Evolutionary conservation across 139 green algal genomes (phyloP).

Genomic region (Chlamydomonas sphaeroides): DNA sequence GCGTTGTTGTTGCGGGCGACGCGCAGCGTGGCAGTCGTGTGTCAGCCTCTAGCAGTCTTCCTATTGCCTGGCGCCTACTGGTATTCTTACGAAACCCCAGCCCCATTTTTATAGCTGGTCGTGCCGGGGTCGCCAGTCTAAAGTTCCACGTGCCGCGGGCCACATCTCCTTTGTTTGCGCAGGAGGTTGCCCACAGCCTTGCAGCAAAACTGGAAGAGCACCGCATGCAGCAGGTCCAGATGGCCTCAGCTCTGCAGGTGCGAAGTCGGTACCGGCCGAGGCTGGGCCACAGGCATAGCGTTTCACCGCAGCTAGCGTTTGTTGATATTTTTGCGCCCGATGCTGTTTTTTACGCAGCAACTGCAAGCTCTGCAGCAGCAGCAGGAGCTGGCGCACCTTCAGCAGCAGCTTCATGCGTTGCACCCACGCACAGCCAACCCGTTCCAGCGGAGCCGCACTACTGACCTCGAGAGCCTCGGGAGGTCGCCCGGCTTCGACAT

Average conservation of each 20-base stretch:
- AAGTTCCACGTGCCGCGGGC: neutral
- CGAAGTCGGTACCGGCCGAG: no score
- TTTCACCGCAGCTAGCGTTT: neutral
- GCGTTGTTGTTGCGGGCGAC: neutral
- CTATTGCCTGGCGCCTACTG: no score
- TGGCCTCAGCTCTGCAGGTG: slow-evolving; percentile 23
- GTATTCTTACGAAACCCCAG: neutral
- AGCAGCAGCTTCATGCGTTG: slow-evolving; percentile 5
- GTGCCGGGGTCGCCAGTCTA: neutral
- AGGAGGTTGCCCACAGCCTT: slow-evolving; percentile 32
- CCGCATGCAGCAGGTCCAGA: slow-evolving; percentile 21
- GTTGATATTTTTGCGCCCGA: neutral
- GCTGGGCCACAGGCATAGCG: neutral
- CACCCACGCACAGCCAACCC: slow-evolving; percentile 13
- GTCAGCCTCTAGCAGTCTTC: no score
- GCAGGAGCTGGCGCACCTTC: slow-evolving; percentile 9
- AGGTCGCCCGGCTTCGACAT: neutral
- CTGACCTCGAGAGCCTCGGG: slow-evolving; percentile 17
- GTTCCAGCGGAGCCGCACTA: slow-evolving; percentile 29
- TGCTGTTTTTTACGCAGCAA: neutral
- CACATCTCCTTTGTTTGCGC: neutral
- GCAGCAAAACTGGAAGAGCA: slow-evolving; percentile 31
- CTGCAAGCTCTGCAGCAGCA: slow-evolving; percentile 28
- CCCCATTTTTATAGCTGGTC: no score
- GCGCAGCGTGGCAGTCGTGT: no score